phyloP scores from a whole-genome alignment of 331 rosid species.

The Malus hybrid region DNA sequence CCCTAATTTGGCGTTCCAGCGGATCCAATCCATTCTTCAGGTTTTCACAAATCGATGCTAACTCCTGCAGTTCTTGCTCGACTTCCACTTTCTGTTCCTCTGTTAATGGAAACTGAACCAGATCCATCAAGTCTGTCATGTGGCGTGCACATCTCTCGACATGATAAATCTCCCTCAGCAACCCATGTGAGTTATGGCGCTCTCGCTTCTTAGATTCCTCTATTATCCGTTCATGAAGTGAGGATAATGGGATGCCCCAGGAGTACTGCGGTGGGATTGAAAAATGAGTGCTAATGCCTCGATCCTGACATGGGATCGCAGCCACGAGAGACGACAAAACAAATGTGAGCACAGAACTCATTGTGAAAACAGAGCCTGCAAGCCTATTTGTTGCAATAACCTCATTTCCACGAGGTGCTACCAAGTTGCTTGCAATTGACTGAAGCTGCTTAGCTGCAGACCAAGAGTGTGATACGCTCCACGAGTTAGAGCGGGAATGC shows the following conservation, averaged over 20 bases:
- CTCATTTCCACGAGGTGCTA: conserved; percentile 72
- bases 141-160: conserved; percentile 54
- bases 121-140: conserved; percentile 66
- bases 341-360: conserved; percentile 62
- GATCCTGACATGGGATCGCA: conserved; percentile 90
- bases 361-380: conserved; percentile 60
- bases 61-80: conserved; percentile 47
- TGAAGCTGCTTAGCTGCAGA: conserved; percentile 91
- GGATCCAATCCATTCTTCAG: conserved; percentile 60
- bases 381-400: conserved; percentile 54
- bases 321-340: conserved; percentile 82
- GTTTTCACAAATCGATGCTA: conserved; percentile 42
- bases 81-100: conserved; percentile 60
- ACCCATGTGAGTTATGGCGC: conserved; percentile 54
- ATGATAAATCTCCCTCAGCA: conserved; percentile 84
- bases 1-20: conserved; percentile 74
- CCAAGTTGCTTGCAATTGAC: conserved; percentile 66
- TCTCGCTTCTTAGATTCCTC: conserved; percentile 85
- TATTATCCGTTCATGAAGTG: conserved; percentile 57
- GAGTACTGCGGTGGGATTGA: conserved; percentile 58
- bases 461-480: conserved; percentile 89
- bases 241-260: conserved; percentile 52
- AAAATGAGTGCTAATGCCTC: conserved; percentile 64
- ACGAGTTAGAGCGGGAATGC: conserved; percentile 87
- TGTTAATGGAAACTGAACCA: conserved; percentile 64